Base-by-base conservation (phyloP, 495 filamentous ascomycete species). In the Penicillium coprophilum region DNA sequence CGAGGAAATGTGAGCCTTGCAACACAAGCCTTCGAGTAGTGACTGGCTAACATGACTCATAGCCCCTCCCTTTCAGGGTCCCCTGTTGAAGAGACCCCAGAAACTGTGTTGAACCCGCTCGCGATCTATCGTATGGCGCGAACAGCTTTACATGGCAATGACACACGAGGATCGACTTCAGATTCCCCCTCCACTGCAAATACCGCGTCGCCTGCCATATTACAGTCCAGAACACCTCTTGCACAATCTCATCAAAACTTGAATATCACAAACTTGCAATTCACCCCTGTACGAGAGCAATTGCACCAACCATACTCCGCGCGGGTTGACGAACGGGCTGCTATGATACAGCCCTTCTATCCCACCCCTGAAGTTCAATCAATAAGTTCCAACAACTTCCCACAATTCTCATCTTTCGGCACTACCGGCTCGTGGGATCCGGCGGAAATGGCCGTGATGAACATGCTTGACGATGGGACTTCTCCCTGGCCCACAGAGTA, bases 61-160 rank as follows among this genome's bases (percentile, higher is more conserved):
- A 63, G 60, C 1, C 12, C 46, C 9, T 23, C 53, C 24, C 24
- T 4, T 19, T 41, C 57, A 28, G 46, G 19, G 10, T 56, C 57
- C 0, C 53, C 56, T 12, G 43, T 62, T 28, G 56, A 65, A 46
- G 56, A 57, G 45, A 59, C 59, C 7, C 63, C 63, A 20, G 57
- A 63, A 34, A 54, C 55, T 13, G 43, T 66, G 0, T 40, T 66
- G 15, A 66, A 60, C 24, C 63, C 60, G 19, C 60, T 66, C 10
- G 63, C 63, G 6, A 66, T 66, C 8, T 60, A 63, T 39, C 59
- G 59, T 17, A 66, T 66, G 63, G 60, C 63, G 12, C 55, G 60
- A 41, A 59, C 57, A n/a, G 54, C 59, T n/a, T 38, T 65, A 15
- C 63, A 65, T 31, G 56, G 50, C 17, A 59, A 58, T 30, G 46